Evolutionary conservation across 768 basidiomycete genomes (phyloP), one percentile per base, ranked within the genome.

Genomic region (Tylopilus plumbeoviolaceoides): DNA sequence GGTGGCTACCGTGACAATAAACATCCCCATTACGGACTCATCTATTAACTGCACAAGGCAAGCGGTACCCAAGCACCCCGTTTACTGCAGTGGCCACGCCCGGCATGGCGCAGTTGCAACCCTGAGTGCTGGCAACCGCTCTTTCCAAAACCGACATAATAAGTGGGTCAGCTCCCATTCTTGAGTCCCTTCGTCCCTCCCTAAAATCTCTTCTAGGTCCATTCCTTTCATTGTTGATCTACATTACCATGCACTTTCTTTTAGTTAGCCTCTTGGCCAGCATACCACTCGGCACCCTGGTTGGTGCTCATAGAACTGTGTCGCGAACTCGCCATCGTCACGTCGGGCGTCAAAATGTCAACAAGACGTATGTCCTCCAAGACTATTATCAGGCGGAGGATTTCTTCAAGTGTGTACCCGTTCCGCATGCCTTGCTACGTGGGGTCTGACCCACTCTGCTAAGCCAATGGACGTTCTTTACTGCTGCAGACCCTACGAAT

Each of bases 381-480:
- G 74, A 78, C 56, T 62, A 70, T 42, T 78, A 71, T 56, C 65
- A 72, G 43, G 85, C 83, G 10, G 59, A 82, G 9, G 75, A 73
- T 47, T 87, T 89, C 69, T 71, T 88, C 52, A 72, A 79, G 86
- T 87, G 61, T 43, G 70, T 73, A 18, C 30, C 47, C 21, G 14
- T 39, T 12, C 10, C 18, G n/a, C 33, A 23, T 42, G 25, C 11
- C 48, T 2, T 45, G 25, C 14, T 40, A 43, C 41, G n/a, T 28
- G 38, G 17, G 7, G 36, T 25, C 47, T 39, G 54, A 50, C 47
- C 9, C 53, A 48, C 21, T 60, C n/a, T 59, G n/a, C n/a, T n/a
- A n/a, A 89, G 87, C 44, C 59, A 79, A 41, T 90, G 84, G 83
- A 70, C 83, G 30, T 91, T 87, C 71, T 89, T 81, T 70, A 75